Percentiles rank a stretch among this genome's conserved stretches.
Evolutionary conservation across 768 basidiomycete genomes (phyloP).

Genomic region (Paxillus involutus): DNA sequence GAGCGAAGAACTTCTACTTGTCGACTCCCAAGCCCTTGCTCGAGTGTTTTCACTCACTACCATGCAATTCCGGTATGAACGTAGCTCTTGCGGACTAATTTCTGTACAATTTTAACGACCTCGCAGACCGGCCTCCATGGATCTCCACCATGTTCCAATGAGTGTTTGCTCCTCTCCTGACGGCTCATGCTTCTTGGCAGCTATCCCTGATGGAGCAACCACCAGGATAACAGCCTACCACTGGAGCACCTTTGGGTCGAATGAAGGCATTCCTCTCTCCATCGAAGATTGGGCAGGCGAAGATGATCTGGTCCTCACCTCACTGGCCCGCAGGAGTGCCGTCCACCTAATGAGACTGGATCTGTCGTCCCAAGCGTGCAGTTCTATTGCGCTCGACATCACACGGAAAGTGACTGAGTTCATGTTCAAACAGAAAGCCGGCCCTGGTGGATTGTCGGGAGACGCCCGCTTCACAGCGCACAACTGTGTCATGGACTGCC

Average conservation of each 20-base stretch:
- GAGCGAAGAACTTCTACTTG: slow-evolving; percentile 51
- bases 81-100: not conserved
- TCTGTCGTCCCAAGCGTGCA: slow-evolving; percentile 27
- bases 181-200: slow-evolving; percentile 49
- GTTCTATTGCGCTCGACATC: slow-evolving; percentile 51
- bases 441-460: slow-evolving; percentile 17
- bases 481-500: slow-evolving; percentile 54
- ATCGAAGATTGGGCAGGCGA: slow-evolving; percentile 28
- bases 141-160: slow-evolving; percentile 34
- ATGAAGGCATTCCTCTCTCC: slow-evolving; percentile 39
- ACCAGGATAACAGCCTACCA: slow-evolving; percentile 43
- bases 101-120: not conserved
- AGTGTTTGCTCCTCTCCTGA: slow-evolving; percentile 50
- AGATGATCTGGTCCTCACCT: slow-evolving; percentile 37
- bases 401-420: slow-evolving; percentile 58
- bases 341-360: slow-evolving; percentile 48
- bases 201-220: slow-evolving; percentile 21
- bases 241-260: slow-evolving; percentile 58
- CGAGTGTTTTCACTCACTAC: slow-evolving; percentile 55
- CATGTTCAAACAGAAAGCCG: slow-evolving; percentile 48
- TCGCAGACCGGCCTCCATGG: slow-evolving; percentile 45
- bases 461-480: slow-evolving; percentile 30
- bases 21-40: slow-evolving; percentile 44
- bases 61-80: slow-evolving; percentile 51
- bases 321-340: slow-evolving; percentile 40